A percentile compares a stretch with the other conserved stretches of the same genome.
Conservation (phyloP, 129 eudicot species). For the Saposhnikovia divaricata region DNA sequence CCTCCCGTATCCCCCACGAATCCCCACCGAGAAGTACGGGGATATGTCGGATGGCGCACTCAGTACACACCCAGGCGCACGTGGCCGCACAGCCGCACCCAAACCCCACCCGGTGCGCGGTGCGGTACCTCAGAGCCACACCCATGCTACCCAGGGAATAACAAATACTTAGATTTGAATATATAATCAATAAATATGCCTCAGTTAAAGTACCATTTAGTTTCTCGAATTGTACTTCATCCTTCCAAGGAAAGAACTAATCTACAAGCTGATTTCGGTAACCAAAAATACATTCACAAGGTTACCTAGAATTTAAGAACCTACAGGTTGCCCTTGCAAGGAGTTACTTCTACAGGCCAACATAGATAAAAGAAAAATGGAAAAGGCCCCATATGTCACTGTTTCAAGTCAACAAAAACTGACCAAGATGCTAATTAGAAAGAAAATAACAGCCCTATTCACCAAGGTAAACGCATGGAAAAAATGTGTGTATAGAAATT, state of each 20-base stretch:
- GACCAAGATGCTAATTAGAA: background rate
- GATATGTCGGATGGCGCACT: too few species aligned
- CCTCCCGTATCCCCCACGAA: too few species aligned
- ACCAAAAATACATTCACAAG: background rate
- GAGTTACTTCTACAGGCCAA: background rate
- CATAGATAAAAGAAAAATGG: background rate
- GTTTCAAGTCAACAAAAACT: background rate
- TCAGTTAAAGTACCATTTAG: background rate
- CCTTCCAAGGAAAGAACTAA: background rate
- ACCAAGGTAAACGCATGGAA: background rate
- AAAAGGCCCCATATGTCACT: background rate
- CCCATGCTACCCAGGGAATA: background rate
- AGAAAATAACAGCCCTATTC: background rate
- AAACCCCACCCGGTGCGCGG: too few species aligned
- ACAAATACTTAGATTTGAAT: background rate
- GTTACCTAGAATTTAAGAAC: background rate
- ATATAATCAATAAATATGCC: background rate
- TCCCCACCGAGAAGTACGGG: too few species aligned
- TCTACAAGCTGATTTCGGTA: background rate
- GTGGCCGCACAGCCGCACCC: too few species aligned
- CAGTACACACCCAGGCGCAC: too few species aligned
- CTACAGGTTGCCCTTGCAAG: background rate
- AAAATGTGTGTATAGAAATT: background rate
- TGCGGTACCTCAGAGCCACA: too few species aligned
- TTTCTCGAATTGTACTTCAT: background rate